phyloP scores from a whole-genome alignment of 2,329 filamentous ascomycete species.

The Mycocentrospora acerina region DNA sequence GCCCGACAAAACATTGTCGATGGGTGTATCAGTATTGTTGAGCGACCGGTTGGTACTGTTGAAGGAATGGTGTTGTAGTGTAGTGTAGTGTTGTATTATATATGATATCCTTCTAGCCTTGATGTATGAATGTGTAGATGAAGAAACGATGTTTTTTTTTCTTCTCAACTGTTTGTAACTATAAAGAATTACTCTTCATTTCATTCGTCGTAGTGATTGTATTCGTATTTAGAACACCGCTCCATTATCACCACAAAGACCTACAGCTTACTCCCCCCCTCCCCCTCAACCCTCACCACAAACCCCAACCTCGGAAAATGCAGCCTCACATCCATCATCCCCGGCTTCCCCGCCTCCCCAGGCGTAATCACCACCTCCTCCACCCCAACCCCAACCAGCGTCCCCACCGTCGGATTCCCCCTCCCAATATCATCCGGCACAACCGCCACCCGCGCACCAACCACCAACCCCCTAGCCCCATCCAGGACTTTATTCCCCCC shows the following conservation, averaged over 20 bases:
- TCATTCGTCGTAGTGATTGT: too few species aligned
- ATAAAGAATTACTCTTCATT: too few species aligned
- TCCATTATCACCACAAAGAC: too few species aligned
- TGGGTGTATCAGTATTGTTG: conserved; percentile 84
- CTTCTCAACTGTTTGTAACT: too few species aligned
- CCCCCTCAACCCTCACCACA: conserved; percentile 28
- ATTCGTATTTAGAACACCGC: too few species aligned
- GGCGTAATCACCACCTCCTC: conserved; percentile 46
- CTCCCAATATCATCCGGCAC: conserved; percentile 46
- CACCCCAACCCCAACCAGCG: conserved; percentile 39
- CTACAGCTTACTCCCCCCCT: conserved; percentile 6
- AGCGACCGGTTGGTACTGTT: conserved; percentile 83
- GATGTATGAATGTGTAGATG: too few species aligned
- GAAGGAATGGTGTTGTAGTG: conserved; percentile 68
- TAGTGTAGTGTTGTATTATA: too few species aligned
- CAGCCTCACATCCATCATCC: conserved; percentile 37
- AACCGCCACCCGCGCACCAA: conserved; percentile 35
- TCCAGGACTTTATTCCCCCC: too few species aligned
- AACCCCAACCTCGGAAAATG: conserved; percentile 47
- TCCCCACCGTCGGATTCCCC: conserved; percentile 41
- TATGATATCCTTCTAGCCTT: too few species aligned
- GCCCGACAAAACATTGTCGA: conserved; percentile 81
- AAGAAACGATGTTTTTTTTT: too few species aligned
- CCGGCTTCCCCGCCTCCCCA: conserved; percentile 25
- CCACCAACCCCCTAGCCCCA: conserved; percentile 28